phyloP scores from a whole-genome alignment of 148 eudicot species.

The Persicaria tinctoria region DNA sequence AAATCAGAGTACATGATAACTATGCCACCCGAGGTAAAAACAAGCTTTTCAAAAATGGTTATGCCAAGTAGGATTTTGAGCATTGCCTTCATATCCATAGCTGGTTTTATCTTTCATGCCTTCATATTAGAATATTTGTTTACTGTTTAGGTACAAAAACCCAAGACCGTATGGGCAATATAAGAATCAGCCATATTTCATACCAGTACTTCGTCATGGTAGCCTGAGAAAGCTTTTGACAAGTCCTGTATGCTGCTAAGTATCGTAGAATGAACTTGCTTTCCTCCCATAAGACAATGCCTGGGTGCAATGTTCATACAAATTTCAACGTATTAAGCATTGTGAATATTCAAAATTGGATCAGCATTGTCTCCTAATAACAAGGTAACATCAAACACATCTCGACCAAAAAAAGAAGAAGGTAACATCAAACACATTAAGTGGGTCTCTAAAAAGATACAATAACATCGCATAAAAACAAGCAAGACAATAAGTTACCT shows the following conservation, averaged over 20 bases:
- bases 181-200: conserved; percentile 4
- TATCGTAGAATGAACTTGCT: conserved; percentile 38
- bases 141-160: conserved; percentile 4
- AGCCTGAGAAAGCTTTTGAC: conserved; percentile 44
- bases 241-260: conserved; percentile 40
- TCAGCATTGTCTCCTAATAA: neutral
- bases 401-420: neutral
- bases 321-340: neutral
- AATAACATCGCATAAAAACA: neutral
- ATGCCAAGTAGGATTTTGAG: neutral
- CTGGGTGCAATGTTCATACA: conserved; percentile 20
- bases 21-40: neutral
- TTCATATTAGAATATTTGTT: neutral
- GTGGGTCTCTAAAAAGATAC: neutral
- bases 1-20: neutral
- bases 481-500: conserved; percentile 28
- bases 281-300: conserved; percentile 55
- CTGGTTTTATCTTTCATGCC: neutral
- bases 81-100: neutral
- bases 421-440: conserved; percentile 1
- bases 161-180: neutral
- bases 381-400: conserved; percentile 4
- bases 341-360: neutral
- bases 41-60: neutral
- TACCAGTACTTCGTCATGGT: conserved; percentile 69